Base-by-base conservation (phyloP, 148 eudicot species). In the Bassia scoparia region DNA sequence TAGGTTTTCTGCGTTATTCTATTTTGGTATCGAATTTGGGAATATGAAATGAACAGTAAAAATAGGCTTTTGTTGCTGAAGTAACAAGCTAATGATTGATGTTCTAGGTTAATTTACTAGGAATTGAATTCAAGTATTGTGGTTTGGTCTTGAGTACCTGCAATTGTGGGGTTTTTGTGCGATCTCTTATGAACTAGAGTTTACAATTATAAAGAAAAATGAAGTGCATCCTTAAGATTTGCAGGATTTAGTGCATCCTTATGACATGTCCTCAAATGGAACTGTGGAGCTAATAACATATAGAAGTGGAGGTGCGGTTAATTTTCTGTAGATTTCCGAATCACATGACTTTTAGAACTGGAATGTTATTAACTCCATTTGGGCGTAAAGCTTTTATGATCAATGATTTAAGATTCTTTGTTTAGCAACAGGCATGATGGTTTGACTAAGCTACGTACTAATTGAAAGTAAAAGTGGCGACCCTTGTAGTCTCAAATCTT, bases 1-100 rank as follows among this genome's bases (percentile, higher is more conserved):
- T 79, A 79, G 79, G 79, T 78, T 80, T 79, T 74, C 20, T 11
- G 29, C 20, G 4, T 52, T 0, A 23, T 4, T n/a, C 21, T 17
- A 27, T 4, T n/a, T 20, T 21, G 58, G 16, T 18, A 4, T 26
- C 9, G 2, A 26, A 56, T 10, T 61, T 7, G 41, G 33, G 34
- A 12, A 58, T 56, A 49, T 49, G 53, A 49, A 7, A 10, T 15
- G 16, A 49, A 0, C 3, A 14, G 21, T 14, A 20, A 49, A 5
- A 49, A 49, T 16, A 49, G 21, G 21, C 21, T 49, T 18, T 2
- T 49, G n/a, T 49, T 7, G 53, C 21, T 49, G 53, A 21, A 49
- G 0, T 49, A 15, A 8, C 46, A 41, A 41, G 11, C 46, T 8
- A 41, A 41, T 41, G 8, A 2, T 13, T 58, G 61, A 4, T 27